Percentiles rank a stretch among this genome's conserved stretches.
Conservation (phyloP, 371 early-diverging fungal species). For the Batkoa obscura region DNA sequence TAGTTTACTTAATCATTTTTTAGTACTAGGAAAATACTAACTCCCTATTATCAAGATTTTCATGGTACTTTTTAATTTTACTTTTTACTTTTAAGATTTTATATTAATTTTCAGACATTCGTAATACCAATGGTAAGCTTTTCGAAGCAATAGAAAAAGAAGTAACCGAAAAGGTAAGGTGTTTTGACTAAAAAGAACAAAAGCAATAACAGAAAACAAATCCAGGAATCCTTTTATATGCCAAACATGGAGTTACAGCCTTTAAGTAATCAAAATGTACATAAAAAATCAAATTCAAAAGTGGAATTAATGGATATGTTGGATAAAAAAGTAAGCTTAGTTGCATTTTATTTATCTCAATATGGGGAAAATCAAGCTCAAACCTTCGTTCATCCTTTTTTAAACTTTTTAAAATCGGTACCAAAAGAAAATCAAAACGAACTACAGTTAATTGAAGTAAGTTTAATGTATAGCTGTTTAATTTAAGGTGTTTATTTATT, state of each 20-base stretch:
- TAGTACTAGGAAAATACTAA: background rate
- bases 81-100: background rate
- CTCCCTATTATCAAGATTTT: conserved; percentile 4
- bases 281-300: background rate
- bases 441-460: conserved; percentile 5
- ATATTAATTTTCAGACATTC: background rate
- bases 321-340: background rate
- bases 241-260: background rate
- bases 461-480: background rate
- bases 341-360: conserved; percentile 1
- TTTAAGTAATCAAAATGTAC: background rate
- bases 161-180: background rate
- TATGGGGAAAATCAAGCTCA: background rate
- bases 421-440: background rate
- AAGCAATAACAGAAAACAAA: background rate
- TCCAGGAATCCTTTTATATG: background rate
- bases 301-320: conserved; percentile 1
- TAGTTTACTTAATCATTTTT: background rate
- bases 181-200: background rate
- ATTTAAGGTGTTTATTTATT: background rate
- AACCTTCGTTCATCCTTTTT: background rate
- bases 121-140: background rate
- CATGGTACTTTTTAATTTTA: background rate
- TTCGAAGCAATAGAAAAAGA: conserved; percentile 1
- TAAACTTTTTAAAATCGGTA: too few relatives aligned